phyloP scores from a whole-genome alignment of 495 filamentous ascomycete species.

The Sabuloglossum arenarium region DNA sequence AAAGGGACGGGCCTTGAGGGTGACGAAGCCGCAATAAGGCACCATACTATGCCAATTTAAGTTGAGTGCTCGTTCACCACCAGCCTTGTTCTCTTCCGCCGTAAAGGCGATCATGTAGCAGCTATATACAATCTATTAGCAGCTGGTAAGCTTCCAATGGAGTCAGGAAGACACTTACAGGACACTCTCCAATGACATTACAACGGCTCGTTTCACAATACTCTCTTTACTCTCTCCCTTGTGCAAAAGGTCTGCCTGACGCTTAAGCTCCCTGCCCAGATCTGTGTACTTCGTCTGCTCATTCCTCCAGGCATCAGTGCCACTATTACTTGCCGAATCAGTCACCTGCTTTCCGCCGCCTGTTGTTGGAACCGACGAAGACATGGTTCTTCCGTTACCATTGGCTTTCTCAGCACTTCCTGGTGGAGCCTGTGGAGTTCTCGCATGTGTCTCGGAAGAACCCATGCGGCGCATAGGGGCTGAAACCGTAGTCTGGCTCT shows the following conservation, averaged over 20 bases:
- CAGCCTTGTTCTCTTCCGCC: slow-evolving; percentile 24
- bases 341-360: background rate
- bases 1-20: slow-evolving; percentile 19
- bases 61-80: slow-evolving; percentile 12
- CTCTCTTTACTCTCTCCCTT: slow-evolving; percentile 12
- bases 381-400: background rate
- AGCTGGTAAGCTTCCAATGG: background rate
- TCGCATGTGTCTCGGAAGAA: background rate
- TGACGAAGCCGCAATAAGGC: slow-evolving; percentile 26
- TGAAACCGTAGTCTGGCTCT: background rate
- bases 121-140: background rate
- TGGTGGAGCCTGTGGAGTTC: background rate
- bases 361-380: background rate
- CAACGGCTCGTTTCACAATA: slow-evolving; percentile 23
- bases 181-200: slow-evolving; percentile 26
- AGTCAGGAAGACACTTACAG: slow-evolving; percentile 8
- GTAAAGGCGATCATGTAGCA: slow-evolving; percentile 29
- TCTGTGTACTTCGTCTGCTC: slow-evolving; percentile 23
- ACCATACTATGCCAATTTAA: slow-evolving; percentile 28
- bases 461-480: background rate
- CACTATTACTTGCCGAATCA: slow-evolving; percentile 5
- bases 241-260: slow-evolving; percentile 19
- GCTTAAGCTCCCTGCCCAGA: slow-evolving; percentile 27
- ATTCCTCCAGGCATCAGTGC: slow-evolving; percentile 24
- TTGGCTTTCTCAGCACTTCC: background rate